Evolutionary conservation across 2,329 filamentous ascomycete species (phyloP).

Genomic region (Aureobasidium sp.): DNA sequence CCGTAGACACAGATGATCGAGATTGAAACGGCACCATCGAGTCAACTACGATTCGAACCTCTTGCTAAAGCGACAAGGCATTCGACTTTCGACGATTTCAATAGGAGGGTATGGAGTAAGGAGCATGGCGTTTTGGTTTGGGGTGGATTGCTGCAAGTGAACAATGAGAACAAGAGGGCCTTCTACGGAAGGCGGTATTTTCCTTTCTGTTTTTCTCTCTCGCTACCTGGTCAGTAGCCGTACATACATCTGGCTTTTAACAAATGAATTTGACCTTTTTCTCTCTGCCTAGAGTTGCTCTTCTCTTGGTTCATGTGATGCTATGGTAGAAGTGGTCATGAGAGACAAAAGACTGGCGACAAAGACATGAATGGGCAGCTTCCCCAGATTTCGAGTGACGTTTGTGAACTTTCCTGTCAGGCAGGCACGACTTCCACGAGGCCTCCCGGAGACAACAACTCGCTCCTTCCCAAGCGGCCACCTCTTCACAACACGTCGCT

Average conservation of each 20-base stretch:
- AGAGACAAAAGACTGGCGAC: background rate
- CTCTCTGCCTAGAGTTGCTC: background rate
- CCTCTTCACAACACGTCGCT: background rate
- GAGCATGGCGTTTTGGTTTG: slow-evolving; percentile 1
- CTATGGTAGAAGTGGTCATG: background rate
- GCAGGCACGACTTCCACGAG: background rate
- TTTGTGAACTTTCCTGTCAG: background rate
- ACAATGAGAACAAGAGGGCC: background rate
- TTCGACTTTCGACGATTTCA: background rate
- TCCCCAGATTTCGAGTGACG: slow-evolving; percentile 10
- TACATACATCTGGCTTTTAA: background rate
- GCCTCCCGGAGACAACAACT: background rate
- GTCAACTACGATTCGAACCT: background rate
- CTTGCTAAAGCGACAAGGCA: background rate
- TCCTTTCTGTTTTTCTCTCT: background rate
- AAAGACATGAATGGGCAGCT: slow-evolving; percentile 12
- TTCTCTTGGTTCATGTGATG: background rate
- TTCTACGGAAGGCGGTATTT: slow-evolving; percentile 3
- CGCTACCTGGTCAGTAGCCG: background rate
- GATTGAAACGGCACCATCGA: background rate
- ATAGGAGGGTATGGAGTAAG: background rate
- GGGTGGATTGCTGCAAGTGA: background rate
- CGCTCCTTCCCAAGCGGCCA: background rate
- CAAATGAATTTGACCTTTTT: background rate
- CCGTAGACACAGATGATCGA: background rate